These are phyloP conservation scores for Eucalyptus virginea DNA, from an alignment of 345 rosid species.

Conservation along the genomic window DNA sequence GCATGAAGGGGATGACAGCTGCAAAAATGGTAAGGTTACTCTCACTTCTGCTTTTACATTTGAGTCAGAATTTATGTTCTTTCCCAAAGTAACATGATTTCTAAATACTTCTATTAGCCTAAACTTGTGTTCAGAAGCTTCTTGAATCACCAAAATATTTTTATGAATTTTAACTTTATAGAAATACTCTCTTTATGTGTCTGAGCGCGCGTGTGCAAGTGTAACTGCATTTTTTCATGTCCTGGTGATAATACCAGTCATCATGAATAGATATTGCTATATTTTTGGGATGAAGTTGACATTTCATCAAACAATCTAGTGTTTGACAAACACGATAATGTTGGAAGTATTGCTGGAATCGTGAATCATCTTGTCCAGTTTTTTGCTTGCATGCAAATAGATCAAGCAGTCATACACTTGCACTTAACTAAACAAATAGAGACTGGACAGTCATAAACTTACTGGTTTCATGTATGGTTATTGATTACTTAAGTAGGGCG, in stretches of 20 bases:
- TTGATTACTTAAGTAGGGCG: not conserved
- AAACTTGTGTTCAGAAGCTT: not conserved
- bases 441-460: not conserved
- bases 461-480: not conserved
- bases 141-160: not conserved
- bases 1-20: slow-evolving; percentile 19
- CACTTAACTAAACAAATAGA: not conserved
- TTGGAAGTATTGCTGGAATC: not conserved
- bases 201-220: rapidly evolving
- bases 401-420: not conserved
- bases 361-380: not conserved
- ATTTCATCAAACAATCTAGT: not conserved
- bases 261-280: not conserved
- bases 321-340: not conserved
- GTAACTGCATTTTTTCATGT: not conserved
- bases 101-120: not conserved
- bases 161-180: not conserved
- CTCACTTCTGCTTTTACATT: not conserved
- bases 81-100: not conserved
- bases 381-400: not conserved
- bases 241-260: not conserved
- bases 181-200: not conserved
- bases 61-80: not conserved
- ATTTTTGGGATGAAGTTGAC: not conserved
- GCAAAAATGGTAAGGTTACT: slow-evolving; percentile 32